Evolutionary conservation across 345 rosid genomes (phyloP).

Genomic region (Rhodamnia argentea): DNA sequence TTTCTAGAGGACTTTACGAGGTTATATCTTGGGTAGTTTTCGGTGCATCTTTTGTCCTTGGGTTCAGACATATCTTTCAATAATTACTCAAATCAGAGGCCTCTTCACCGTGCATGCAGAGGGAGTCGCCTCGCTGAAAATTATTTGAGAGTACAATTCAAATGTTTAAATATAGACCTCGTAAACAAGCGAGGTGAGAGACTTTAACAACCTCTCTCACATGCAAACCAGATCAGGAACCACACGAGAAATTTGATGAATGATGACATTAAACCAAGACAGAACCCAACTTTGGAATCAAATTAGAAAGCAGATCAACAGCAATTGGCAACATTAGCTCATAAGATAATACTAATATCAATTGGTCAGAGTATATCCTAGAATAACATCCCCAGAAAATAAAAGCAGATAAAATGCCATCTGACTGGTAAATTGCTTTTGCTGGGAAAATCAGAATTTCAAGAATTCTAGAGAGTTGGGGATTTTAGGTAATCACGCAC

Average conservation of each 20-base stretch:
- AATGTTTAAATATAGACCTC: background rate
- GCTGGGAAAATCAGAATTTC: background rate
- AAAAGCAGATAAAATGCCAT: no score
- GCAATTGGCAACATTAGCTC: background rate
- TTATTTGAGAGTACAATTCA: background rate
- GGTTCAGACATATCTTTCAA: background rate
- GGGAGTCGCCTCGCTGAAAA: background rate
- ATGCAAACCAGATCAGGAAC: background rate
- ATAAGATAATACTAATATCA: background rate
- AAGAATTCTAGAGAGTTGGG: background rate
- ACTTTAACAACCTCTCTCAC: background rate
- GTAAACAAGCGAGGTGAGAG: accelerated
- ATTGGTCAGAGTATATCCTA: background rate
- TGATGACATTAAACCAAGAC: no score
- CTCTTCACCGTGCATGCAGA: background rate
- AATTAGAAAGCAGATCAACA: background rate
- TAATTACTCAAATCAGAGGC: background rate
- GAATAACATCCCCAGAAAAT: background rate
- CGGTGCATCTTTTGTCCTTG: background rate
- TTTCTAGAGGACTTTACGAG: background rate
- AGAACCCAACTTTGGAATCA: no score
- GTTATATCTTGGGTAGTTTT: background rate
- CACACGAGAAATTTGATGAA: background rate
- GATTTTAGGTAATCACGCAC: background rate
- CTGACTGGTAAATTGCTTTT: background rate